Percentiles rank a stretch among this genome's conserved stretches.
Conservation (phyloP, 495 filamentous ascomycete genomes). For the Articulospora tetracladia region DNA sequence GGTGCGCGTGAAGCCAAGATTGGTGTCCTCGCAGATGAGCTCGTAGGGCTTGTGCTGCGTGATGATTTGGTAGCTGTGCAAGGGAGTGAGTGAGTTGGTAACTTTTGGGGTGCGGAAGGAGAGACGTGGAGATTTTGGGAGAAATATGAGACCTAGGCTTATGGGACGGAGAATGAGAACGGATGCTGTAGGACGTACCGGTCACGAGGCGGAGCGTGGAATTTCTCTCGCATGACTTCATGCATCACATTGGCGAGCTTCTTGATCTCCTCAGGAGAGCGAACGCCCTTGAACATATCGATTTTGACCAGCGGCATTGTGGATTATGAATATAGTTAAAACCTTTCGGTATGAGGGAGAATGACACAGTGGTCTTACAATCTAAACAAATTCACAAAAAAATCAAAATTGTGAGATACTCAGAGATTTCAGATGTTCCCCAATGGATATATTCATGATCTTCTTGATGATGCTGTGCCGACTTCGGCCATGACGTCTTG, state of each 20-base stretch:
- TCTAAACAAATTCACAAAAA: no score
- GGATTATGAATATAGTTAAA: neutral
- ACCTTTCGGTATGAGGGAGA: constrained; percentile 34
- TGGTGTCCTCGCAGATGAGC: constrained; percentile 7
- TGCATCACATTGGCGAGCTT: constrained; percentile 8
- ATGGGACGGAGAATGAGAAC: neutral
- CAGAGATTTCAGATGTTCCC: no score
- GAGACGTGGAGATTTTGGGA: no score
- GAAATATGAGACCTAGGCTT: no score
- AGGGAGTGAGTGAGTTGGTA: no score
- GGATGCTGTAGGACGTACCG: neutral
- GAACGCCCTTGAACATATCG: constrained; percentile 3
- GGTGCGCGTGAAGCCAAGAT: constrained; percentile 6
- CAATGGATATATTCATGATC: no score
- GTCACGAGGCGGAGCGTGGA: constrained; percentile 10
- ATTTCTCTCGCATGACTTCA: constrained; percentile 3
- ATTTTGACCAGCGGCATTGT: constrained; percentile 13
- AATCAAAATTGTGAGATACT: no score
- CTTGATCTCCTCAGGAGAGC: constrained; percentile 8
- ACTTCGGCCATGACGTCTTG: no score
- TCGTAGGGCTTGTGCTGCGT: constrained; percentile 12
- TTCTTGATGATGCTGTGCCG: no score
- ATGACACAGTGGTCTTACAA: constrained; percentile 2
- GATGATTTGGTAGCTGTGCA: constrained; percentile 11
- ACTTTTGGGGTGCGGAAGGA: no score